phyloP scores from a whole-genome alignment of 352 stramenopile species.

The Globisporangium radiosum region DNA sequence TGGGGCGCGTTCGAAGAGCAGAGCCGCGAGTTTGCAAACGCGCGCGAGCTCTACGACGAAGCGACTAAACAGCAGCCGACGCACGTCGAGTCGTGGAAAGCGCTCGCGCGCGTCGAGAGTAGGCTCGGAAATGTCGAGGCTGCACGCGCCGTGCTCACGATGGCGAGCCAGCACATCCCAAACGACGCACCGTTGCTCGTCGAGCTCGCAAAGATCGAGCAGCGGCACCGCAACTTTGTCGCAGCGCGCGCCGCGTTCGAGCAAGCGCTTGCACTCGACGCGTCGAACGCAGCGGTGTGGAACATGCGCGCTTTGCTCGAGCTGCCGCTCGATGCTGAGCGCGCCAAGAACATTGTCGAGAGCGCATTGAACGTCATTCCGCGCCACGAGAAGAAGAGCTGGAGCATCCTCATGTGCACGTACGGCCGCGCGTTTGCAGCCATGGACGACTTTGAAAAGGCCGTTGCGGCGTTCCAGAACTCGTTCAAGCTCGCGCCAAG shows the following conservation, averaged over 20 bases:
- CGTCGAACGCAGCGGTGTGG: slow-evolving; percentile 58
- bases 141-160: slow-evolving; percentile 53
- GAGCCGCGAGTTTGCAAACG: slow-evolving; percentile 57
- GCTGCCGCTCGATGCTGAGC: slow-evolving; percentile 51
- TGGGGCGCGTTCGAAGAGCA: slow-evolving; percentile 79
- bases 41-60: slow-evolving; percentile 68
- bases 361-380: slow-evolving; percentile 58
- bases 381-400: slow-evolving; percentile 76
- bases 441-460: slow-evolving; percentile 62
- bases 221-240: slow-evolving; percentile 52
- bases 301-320: slow-evolving; percentile 80
- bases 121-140: slow-evolving; percentile 52
- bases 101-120: slow-evolving; percentile 58
- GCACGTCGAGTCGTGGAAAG: slow-evolving; percentile 59
- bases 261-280: slow-evolving; percentile 69
- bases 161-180: slow-evolving; percentile 59
- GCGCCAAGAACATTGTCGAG: slow-evolving; percentile 70
- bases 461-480: slow-evolving; percentile 70
- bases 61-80: slow-evolving; percentile 62
- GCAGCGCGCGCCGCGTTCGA: slow-evolving; percentile 56
- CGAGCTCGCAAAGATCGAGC: slow-evolving; percentile 78
- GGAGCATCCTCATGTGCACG: slow-evolving; percentile 81
- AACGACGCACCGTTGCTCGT: slow-evolving; percentile 66
- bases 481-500: slow-evolving; percentile 74
- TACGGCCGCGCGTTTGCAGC: slow-evolving; percentile 69